phyloP scores from a whole-genome alignment of 164 flowering plant species.

The Vitis amurensis region DNA sequence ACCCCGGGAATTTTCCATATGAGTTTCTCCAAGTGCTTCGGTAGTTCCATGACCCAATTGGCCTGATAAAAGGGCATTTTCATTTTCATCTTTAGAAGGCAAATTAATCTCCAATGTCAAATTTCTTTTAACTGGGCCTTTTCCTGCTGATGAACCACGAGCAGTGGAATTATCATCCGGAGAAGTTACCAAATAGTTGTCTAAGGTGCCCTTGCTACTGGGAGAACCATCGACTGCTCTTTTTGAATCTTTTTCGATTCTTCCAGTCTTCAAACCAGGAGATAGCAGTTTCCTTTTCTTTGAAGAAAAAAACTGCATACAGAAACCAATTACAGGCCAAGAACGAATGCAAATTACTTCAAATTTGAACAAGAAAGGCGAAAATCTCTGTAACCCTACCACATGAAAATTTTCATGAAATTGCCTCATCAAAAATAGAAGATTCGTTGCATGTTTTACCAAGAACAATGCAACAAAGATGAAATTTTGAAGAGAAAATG shows the following conservation, averaged over 20 bases:
- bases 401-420: no score
- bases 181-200: constrained; percentile 49
- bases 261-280: constrained; percentile 45
- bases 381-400: no score
- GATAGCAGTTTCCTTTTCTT: constrained; percentile 67
- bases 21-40: constrained; percentile 14
- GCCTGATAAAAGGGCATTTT: constrained; percentile 6
- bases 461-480: neutral
- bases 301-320: constrained; percentile 64
- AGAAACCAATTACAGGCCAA: neutral
- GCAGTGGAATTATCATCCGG: constrained; percentile 26
- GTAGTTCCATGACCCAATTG: constrained; percentile 8
- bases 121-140: constrained; percentile 43
- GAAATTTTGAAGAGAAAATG: neutral
- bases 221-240: constrained; percentile 51
- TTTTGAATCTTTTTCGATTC: constrained; percentile 36
- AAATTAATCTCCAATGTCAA: constrained; percentile 42
- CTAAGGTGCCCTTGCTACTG: constrained; percentile 63
- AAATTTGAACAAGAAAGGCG: neutral
- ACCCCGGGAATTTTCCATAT: constrained; percentile 10
- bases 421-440: no score
- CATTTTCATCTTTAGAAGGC: constrained; percentile 18
- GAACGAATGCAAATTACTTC: neutral
- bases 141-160: constrained; percentile 14
- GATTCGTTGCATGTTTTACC: neutral